Percentiles rank a stretch among this genome's conserved stretches.
Conservation (phyloP, 139 green algal genomes). For the Picochlorum costavermella region DNA sequence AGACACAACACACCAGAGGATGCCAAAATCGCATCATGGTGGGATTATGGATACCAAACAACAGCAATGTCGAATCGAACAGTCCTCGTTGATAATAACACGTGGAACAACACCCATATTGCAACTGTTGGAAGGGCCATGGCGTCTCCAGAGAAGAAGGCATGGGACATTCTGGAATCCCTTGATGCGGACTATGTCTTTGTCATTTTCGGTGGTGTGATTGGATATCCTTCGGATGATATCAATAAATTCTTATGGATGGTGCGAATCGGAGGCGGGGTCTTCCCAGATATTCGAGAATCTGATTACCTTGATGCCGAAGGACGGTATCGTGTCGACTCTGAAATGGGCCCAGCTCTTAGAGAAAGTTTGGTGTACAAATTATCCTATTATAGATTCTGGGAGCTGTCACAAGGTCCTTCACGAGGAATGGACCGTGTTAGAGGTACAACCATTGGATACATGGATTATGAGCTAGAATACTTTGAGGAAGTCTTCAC, state of each 20-base stretch:
- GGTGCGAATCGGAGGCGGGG: slow-evolving; percentile 75
- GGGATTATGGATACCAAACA: slow-evolving; percentile 94
- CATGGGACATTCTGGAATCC: slow-evolving; percentile 62
- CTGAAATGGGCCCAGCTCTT: slow-evolving; percentile 48
- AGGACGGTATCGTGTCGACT: slow-evolving; percentile 76
- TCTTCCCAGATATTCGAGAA: slow-evolving; percentile 90
- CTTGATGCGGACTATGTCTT: slow-evolving; percentile 95
- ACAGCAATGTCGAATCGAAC: slow-evolving; percentile 88
- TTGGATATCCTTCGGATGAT: slow-evolving; percentile 82
- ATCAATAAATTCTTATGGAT: slow-evolving; percentile 99
- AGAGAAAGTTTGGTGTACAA: slow-evolving; percentile 72
- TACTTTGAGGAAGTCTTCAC: slow-evolving; percentile 96
- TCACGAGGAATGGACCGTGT: slow-evolving; percentile 76
- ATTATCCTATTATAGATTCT: slow-evolving; percentile 86
- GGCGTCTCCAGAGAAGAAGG: slow-evolving; percentile 61
- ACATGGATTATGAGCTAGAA: slow-evolving; percentile 59
- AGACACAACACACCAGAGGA: slow-evolving; percentile 74
- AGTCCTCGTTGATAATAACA: slow-evolving; percentile 94
- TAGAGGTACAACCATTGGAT: slow-evolving; percentile 65
- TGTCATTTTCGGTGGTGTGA: slow-evolving; percentile 87
- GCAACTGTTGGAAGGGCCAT: slow-evolving; percentile 81
- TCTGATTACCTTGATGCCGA: slow-evolving; percentile 65
- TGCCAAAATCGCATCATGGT: slow-evolving; percentile 70
- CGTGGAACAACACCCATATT: slow-evolving; percentile 95
- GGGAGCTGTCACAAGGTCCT: slow-evolving; percentile 35